Evolutionary conservation across 306 rosid genomes (phyloP), one percentile per base, ranked within the genome.

Genomic region (Corylus americana): DNA sequence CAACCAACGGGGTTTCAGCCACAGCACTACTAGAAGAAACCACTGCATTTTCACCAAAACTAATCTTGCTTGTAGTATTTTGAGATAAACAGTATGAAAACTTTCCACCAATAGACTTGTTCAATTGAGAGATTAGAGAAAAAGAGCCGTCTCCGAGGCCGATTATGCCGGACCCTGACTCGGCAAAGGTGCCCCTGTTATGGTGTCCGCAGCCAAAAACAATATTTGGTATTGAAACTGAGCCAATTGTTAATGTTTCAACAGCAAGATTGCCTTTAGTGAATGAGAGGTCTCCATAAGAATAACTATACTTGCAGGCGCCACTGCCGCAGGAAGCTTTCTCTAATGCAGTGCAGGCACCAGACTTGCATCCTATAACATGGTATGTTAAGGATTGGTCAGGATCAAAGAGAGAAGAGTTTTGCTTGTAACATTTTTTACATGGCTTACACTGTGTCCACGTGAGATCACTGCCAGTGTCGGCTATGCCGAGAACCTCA

Each of bases 391-490:
- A 80, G 39, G 96, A 92, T 1, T 31, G 14, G 0, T 0, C 1
- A 2, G 94, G 92, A 37, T 91, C 71, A 49, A 83, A 92, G 11
- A 91, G 53, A 1, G 87, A 87, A 0, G 57, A 81, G 18, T 17
- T 74, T 77, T 92, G 94, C 17, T 87, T 74, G 86, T 79, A 88
- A 72, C 93, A 92, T 4, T 71, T 7, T 4, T 11, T 45, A 70
- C 93, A 91, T 16, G 93, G 95, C 71, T 80, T 45, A 74, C 93
- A 92, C 18, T 92, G 97, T 2, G 87, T 83, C 96, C 93, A 90
- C 0, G 74, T 88, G 0, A 90, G 89, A 22, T 89, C 96, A 25
- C 97, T 90, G 17, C 97, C 96, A 0, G 90, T 89, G 68, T 92
- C 97, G 0, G 81, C 91, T 8, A 89, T 80, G 7, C 85, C 93